Evolutionary conservation across 176 grass and related monocot genomes (phyloP).

Genomic region (Carex kokanica): DNA sequence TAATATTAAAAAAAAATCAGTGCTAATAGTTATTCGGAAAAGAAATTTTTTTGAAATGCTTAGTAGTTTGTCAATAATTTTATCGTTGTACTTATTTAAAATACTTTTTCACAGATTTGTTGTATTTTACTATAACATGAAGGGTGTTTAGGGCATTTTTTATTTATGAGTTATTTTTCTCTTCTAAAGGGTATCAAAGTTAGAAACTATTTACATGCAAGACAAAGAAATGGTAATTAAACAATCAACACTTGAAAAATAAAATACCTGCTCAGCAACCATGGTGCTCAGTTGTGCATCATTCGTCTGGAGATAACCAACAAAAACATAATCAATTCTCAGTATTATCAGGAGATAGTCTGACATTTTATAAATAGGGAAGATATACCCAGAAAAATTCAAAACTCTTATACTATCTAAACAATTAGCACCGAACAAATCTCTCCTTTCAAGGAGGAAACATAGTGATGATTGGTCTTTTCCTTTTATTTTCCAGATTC

Average conservation of each 20-base stretch:
- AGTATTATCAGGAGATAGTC: not conserved
- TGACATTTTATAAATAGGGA: not conserved
- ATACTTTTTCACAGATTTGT: too few species aligned
- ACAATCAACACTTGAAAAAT: not conserved
- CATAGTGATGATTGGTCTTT: too few species aligned
- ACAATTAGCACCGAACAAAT: not conserved
- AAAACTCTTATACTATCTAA: not conserved
- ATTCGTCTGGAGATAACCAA: constrained; percentile 70
- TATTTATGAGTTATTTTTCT: too few species aligned
- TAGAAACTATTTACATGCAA: not conserved
- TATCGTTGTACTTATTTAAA: too few species aligned
- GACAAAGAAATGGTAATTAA: not conserved
- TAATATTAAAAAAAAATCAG: not conserved
- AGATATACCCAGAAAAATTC: constrained; percentile 13
- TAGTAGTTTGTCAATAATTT: not conserved
- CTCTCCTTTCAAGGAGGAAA: not conserved
- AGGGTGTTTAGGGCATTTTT: too few species aligned
- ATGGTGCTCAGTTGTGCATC: constrained; percentile 97
- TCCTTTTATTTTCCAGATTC: too few species aligned
- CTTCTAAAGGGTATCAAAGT: too few species aligned
- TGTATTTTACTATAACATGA: too few species aligned
- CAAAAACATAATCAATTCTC: constrained; percentile 28
- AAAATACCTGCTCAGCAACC: constrained; percentile 91
- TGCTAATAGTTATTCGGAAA: not conserved
- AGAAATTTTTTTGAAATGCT: not conserved